These are phyloP conservation scores for Jatropha multifida DNA, from an alignment of 441 rosid genomes.

Conservation along the genomic window DNA sequence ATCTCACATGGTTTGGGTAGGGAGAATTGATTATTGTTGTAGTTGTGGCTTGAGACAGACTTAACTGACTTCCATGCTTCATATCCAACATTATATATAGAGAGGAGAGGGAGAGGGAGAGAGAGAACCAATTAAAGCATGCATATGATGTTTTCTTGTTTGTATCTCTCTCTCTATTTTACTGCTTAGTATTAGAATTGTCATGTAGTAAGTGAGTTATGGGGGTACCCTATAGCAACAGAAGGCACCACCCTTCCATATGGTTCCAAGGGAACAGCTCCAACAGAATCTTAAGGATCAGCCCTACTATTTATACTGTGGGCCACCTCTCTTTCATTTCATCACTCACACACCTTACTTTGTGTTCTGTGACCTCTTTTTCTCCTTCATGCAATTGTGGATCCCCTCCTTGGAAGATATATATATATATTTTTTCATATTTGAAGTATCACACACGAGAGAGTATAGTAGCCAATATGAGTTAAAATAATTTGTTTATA, in stretches of 20 bases:
- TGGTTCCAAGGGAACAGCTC: conserved; percentile 49
- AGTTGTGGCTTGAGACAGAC: conserved; percentile 28
- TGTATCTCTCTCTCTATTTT: conserved; percentile 5
- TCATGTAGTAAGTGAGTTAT: conserved; percentile 22
- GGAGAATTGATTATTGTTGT: conserved; percentile 14
- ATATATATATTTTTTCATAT: too few relatives aligned
- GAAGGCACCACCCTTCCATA: conserved; percentile 21
- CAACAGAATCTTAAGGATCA: conserved; percentile 50
- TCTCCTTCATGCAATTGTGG: not conserved
- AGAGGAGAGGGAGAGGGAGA: not conserved
- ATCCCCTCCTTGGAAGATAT: not conserved
- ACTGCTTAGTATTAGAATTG: conserved; percentile 19
- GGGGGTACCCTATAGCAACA: conserved; percentile 19
- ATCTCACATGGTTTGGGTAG: conserved; percentile 28
- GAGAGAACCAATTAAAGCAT: not conserved
- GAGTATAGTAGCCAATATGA: too few relatives aligned
- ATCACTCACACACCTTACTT: not conserved
- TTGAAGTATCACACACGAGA: too few relatives aligned
- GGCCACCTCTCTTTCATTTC: conserved; percentile 22
- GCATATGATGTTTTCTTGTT: conserved; percentile 16
- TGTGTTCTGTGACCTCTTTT: not conserved
- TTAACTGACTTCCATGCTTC: conserved; percentile 35
- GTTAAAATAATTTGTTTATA: too few relatives aligned
- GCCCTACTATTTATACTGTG: conserved; percentile 40
- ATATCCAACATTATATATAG: conserved; percentile 11